These are phyloP conservation scores for Chlamydomonas sp. DNA, from an alignment of 139 green algal species.

Conservation along the genomic window DNA sequence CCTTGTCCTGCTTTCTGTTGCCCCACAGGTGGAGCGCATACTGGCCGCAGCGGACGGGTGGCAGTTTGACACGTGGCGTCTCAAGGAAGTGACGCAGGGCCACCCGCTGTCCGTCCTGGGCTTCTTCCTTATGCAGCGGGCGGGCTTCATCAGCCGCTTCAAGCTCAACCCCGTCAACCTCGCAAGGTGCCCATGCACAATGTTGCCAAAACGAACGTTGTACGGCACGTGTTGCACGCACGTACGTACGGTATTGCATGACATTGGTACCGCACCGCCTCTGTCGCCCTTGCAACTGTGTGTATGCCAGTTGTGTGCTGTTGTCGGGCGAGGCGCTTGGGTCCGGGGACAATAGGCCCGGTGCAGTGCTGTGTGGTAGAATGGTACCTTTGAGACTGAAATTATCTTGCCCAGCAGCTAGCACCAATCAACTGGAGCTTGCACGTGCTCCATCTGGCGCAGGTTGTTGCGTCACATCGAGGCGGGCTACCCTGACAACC, in stretches of 20 bases:
- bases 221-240: too few relatives aligned
- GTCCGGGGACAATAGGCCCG: too few relatives aligned
- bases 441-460: background rate
- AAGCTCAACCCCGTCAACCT: slow-evolving; percentile 24
- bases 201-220: background rate
- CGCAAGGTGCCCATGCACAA: slow-evolving; percentile 15
- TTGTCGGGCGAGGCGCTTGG: too few relatives aligned
- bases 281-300: too few relatives aligned
- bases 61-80: slow-evolving; percentile 49
- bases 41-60: slow-evolving; percentile 45
- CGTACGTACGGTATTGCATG: too few relatives aligned
- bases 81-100: slow-evolving; percentile 47
- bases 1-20: background rate
- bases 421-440: too few relatives aligned
- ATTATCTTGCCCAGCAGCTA: too few relatives aligned
- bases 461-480: slow-evolving; percentile 50
- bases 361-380: too few relatives aligned
- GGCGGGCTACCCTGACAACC: slow-evolving; percentile 50
- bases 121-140: slow-evolving; percentile 53
- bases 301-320: too few relatives aligned
- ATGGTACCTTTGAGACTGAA: too few relatives aligned
- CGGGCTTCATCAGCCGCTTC: slow-evolving; percentile 35
- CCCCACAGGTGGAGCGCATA: slow-evolving; percentile 39
- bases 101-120: slow-evolving; percentile 47
- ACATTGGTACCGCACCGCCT: too few relatives aligned